These are phyloP conservation scores for Trichoderma atrobrunneum DNA, from an alignment of 2,329 filamentous ascomycete species.

Conservation along the genomic window DNA sequence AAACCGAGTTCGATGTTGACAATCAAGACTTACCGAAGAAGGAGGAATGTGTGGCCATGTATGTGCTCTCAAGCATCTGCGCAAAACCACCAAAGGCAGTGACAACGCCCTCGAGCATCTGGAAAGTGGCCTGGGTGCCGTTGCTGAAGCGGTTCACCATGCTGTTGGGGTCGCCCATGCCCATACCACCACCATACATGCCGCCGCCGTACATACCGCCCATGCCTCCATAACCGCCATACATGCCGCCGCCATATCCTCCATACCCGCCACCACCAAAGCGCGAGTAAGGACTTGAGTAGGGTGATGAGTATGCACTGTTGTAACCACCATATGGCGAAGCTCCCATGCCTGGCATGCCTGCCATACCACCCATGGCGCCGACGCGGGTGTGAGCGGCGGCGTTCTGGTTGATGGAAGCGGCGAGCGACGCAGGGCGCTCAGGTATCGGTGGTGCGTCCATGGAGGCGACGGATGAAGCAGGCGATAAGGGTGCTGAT, in stretches of 20 bases:
- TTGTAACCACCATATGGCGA: constrained; percentile 48
- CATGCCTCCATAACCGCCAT: constrained; percentile 40
- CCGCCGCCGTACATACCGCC: constrained; percentile 48
- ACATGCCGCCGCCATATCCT: constrained; percentile 37
- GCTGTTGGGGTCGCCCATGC: constrained; percentile 81
- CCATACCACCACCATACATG: constrained; percentile 42
- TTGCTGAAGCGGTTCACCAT: constrained; percentile 94
- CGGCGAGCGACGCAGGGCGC: constrained; percentile 72
- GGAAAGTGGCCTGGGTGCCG: constrained; percentile 93
- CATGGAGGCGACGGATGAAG: constrained; percentile 32
- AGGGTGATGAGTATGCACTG: constrained; percentile 39
- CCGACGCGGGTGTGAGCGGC: constrained; percentile 64
- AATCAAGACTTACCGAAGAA: constrained; percentile 79
- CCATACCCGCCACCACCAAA: constrained; percentile 40
- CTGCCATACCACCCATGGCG: constrained; percentile 25
- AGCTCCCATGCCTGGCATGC: constrained; percentile 48
- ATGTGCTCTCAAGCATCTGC: constrained; percentile 99
- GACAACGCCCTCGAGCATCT: constrained; percentile 96
- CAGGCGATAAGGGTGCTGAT: constrained; percentile 33
- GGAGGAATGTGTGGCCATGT: constrained; percentile 98
- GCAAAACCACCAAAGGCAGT: constrained; percentile 96
- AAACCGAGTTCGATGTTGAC: not conserved
- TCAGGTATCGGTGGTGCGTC: constrained; percentile 71
- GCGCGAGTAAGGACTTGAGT: constrained; percentile 43
- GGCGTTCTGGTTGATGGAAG: constrained; percentile 83